These are phyloP conservation scores for Fusarium transvaalense DNA, from an alignment of 2,329 filamentous ascomycete genomes.

Conservation along the genomic window DNA sequence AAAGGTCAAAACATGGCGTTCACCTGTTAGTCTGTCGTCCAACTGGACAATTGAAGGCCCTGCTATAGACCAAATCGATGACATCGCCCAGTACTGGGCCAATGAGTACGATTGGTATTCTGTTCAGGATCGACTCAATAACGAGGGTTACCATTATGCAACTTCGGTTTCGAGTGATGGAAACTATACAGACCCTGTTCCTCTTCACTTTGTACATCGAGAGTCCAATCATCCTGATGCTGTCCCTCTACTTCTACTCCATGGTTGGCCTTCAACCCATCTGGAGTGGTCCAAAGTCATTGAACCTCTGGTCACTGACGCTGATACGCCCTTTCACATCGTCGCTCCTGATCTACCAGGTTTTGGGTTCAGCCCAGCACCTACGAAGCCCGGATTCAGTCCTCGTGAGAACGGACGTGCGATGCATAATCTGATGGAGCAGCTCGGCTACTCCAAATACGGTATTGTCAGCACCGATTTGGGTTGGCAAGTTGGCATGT, in stretches of 20 bases:
- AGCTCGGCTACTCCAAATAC: conserved; percentile 55
- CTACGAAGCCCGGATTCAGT: conserved; percentile 47
- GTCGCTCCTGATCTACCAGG: conserved; percentile 60
- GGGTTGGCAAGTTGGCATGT: conserved; percentile 29
- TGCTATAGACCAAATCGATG: not conserved
- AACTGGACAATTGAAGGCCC: conserved; percentile 10
- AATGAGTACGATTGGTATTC: conserved; percentile 2
- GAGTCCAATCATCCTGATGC: not conserved
- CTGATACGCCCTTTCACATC: conserved; percentile 56
- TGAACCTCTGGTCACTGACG: not conserved
- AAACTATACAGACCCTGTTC: not conserved
- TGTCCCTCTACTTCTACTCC: not conserved
- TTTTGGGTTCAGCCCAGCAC: conserved; percentile 57
- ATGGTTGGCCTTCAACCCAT: conserved; percentile 2
- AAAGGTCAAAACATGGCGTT: conserved; percentile 1
- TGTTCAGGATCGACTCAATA: not conserved
- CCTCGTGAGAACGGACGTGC: conserved; percentile 48
- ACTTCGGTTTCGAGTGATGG: not conserved
- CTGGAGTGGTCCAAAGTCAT: conserved; percentile 13
- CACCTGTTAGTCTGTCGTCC: not conserved
- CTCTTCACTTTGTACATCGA: conserved; percentile 6
- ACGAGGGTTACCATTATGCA: not conserved
- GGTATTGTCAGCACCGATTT: conserved; percentile 48
- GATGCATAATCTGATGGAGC: conserved; percentile 56
- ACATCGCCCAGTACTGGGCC: conserved; percentile 2